Evolutionary conservation across 164 flowering plant genomes (phyloP), one percentile per base, ranked within the genome.

Genomic region (Euptelea pleiosperma): DNA sequence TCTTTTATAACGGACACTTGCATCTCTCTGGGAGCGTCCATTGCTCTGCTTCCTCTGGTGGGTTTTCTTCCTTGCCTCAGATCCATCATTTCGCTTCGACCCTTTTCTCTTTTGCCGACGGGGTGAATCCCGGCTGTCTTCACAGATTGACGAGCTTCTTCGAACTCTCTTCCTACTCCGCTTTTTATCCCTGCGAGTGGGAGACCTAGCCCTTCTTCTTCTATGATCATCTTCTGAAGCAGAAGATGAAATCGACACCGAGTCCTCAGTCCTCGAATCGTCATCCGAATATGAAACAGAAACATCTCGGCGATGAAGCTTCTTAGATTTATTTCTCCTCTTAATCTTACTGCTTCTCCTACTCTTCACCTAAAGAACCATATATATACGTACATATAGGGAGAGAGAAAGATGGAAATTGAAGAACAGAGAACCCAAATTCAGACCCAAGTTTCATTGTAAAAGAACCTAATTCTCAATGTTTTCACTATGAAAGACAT

Each of bases 281-380:
- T 71, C 72, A 61, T 68, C 73, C 1, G 75, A 75, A 57, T 52
- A 51, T 12, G 84, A 79, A 55, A 63, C 40, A 12, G 94, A 79
- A 70, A 58, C 72, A 58, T 62, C 70, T 19, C 70, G 73, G 4
- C 59, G 78, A 14, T 62, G 67, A 37, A 63, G 61, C 75, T 82
- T 91, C 83, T 81, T 85, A 16, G 86, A 76, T 58, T 80, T 84
- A 49, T 52, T 75, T 45, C 69, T 78, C 69, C 63, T 71, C 54
- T 62, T 70, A 49, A 37, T 79, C 70, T 75, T 85, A 74, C 51
- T 77, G 25, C 58, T 62, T 26, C 33, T 59, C 15, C 55, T 65
- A 39, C 22, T 61, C 40, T 29, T 54, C 15, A 57, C 62, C 68
- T 64, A 57, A 52, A 60, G 49, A 46, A 43, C 28, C 47, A 24